Base-by-base conservation (phyloP, 192 early-diverging fungal genomes). In the Spizellomyces sp. region DNA sequence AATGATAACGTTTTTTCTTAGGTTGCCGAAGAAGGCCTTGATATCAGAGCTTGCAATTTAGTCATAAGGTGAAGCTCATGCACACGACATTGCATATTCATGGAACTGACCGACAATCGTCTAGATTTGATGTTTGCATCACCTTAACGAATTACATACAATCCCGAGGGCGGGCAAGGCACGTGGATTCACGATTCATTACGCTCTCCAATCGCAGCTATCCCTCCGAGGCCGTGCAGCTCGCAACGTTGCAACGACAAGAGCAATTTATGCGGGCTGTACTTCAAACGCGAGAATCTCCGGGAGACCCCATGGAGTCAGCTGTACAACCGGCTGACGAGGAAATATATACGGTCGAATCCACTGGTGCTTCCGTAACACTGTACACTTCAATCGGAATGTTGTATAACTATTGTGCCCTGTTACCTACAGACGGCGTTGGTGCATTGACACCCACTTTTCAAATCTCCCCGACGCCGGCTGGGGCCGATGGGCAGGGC, bases 21-120 rank as follows among this genome's bases (percentile, higher is more conserved):
- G 27, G 27, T 36, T 36, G 96, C 93, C 12, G 96, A 96, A 73
- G 96, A 98, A 76, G 95, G 96, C 12, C 79, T 98, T 2, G 96
- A 98, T 75, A 93, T 98, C 57, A 90, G 92, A 73, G 90, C 92
- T 0, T 98, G 95, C 79, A 96, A 93, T 52, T 64, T 94, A 46
- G 93, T 96, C 15, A 86, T 95, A 36, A 81, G 27, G 27, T 36
- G 27, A 36, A 3, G 27, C 0, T 36, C 27, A 36, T 36, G 27
- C 90, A 78, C 90, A 61, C 46, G 52, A 71, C 22, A 58, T 66
- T n/a, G 64, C 22, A 56, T 56, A 22, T 4, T 6, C 54, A 7
- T 6, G 54, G 54, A 19, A 22, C 54, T 36, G 27, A 36, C 27
- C 27, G 27, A 36, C 27, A 36, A 36, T 36, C 27, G 27, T 0